phyloP scores from a whole-genome alignment of 805 yeast genomes.

The Hanseniaspora singularis region DNA sequence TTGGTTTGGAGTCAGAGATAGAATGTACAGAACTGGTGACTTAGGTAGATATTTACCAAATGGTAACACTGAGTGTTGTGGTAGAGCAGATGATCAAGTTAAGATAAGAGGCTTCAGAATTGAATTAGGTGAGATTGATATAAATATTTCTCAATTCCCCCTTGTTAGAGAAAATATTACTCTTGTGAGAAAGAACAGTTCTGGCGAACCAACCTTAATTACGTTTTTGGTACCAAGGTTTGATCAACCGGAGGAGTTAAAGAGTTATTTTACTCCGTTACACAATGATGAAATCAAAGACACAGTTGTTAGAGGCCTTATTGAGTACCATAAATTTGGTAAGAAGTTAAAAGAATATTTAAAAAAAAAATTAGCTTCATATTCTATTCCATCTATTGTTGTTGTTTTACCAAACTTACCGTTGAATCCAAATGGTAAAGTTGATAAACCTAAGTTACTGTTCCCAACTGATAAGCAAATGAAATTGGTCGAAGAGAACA shows the following conservation, averaged over 20 bases:
- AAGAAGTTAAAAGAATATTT: slow-evolving; percentile 71
- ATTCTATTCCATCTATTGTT: slow-evolving; percentile 85
- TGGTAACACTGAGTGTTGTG: slow-evolving; percentile 96
- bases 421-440: slow-evolving; percentile 94
- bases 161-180: slow-evolving; percentile 87
- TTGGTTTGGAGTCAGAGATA: slow-evolving; percentile 92
- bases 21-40: slow-evolving; percentile 94
- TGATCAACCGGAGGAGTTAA: slow-evolving; percentile 37
- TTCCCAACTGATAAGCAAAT: slow-evolving; percentile 86
- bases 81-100: slow-evolving; percentile 98
- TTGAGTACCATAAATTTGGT: slow-evolving; percentile 61
- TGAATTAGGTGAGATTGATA: slow-evolving; percentile 95
- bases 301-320: slow-evolving; percentile 66
- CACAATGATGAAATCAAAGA: slow-evolving; percentile 36
- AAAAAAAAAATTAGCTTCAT: slow-evolving; percentile 79
- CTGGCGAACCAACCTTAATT: slow-evolving; percentile 81
- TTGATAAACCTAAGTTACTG: slow-evolving; percentile 93
- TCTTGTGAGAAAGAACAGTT: slow-evolving; percentile 78
- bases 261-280: slow-evolving; percentile 34
- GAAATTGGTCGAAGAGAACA: slow-evolving; percentile 52
- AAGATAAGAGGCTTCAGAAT: slow-evolving; percentile 97
- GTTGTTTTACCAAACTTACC: slow-evolving; percentile 82
- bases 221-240: slow-evolving; percentile 83
- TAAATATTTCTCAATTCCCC: slow-evolving; percentile 89
- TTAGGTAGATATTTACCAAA: slow-evolving; percentile 92